Evolutionary conservation across 805 yeast species (phyloP).

Genomic region (Candida odintsovae): DNA sequence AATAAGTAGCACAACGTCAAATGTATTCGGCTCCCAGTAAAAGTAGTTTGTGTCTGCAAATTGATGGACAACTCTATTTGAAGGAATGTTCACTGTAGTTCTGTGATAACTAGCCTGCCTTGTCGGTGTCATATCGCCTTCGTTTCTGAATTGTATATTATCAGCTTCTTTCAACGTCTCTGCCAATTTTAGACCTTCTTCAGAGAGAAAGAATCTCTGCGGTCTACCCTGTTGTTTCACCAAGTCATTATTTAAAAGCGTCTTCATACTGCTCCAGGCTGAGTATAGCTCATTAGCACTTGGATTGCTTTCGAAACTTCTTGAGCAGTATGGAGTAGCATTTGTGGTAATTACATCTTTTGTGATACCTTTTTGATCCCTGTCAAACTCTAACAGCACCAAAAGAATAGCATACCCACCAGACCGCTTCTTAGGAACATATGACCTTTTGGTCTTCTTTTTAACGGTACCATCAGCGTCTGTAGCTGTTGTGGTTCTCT

Average conservation of each 20-base stretch:
- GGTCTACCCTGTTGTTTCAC: slow-evolving; percentile 57
- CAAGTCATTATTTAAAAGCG: slow-evolving; percentile 53
- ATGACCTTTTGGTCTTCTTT: slow-evolving; percentile 31
- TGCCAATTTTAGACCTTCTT: slow-evolving; percentile 63
- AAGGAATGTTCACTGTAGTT: slow-evolving; percentile 2
- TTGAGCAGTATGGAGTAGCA: slow-evolving; percentile 52
- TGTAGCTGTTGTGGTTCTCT: neutral
- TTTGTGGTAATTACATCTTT: slow-evolving; percentile 50
- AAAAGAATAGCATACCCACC: slow-evolving; percentile 83
- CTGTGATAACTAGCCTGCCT: slow-evolving; percentile 10
- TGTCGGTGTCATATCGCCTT: slow-evolving; percentile 16
- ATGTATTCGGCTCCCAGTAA: slow-evolving; percentile 59
- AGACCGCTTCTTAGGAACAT: slow-evolving; percentile 68
- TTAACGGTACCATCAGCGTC: slow-evolving; percentile 8
- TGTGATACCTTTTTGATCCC: slow-evolving; percentile 48
- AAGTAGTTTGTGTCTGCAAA: slow-evolving; percentile 21
- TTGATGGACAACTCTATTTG: slow-evolving; percentile 1
- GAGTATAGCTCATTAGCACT: slow-evolving; percentile 58
- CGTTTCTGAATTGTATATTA: slow-evolving; percentile 25
- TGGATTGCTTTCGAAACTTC: slow-evolving; percentile 55
- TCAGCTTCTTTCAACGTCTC: slow-evolving; percentile 45
- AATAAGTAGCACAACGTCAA: slow-evolving; percentile 53
- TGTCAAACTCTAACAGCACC: slow-evolving; percentile 47
- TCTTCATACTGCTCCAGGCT: slow-evolving; percentile 71
- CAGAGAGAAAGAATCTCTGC: slow-evolving; percentile 55